These are phyloP conservation scores for Plasmodium malariae DNA, from an alignment of 169 alveolate species.

Conservation along the genomic window DNA sequence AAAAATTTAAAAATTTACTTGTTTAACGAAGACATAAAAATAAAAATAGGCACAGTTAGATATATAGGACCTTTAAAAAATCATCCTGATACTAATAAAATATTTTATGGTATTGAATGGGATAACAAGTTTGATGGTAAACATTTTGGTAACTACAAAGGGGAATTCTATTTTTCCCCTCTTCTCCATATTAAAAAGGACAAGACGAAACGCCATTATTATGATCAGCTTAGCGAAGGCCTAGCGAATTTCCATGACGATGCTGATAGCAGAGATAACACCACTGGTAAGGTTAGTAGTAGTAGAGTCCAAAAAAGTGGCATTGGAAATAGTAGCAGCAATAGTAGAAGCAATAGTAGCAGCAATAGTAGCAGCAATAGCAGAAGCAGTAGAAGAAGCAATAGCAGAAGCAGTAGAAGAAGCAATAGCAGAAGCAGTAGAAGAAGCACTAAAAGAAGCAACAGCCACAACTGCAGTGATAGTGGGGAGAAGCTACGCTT, in stretches of 20 bases:
- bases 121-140: slow-evolving; percentile 40
- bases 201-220: slow-evolving; percentile 8
- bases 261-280: background rate
- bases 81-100: slow-evolving; percentile 21
- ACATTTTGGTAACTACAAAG: slow-evolving; percentile 29
- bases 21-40: slow-evolving; percentile 41
- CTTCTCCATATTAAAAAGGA: slow-evolving; percentile 19
- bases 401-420: background rate
- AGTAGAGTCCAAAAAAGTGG: background rate
- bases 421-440: background rate
- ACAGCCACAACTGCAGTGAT: no score
- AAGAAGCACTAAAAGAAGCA: background rate
- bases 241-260: background rate
- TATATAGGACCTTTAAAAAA: slow-evolving; percentile 58
- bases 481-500: no score
- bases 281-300: background rate
- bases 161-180: slow-evolving; percentile 44
- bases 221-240: background rate
- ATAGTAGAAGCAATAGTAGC: background rate
- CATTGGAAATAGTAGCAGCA: background rate
- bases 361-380: background rate
- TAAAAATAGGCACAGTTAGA: slow-evolving; percentile 70
- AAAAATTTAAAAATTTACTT: slow-evolving; percentile 50
- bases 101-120: slow-evolving; percentile 71
- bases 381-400: background rate